Evolutionary conservation across 2,329 filamentous ascomycete genomes (phyloP).

Genomic region (Ophiostoma ulmi): DNA sequence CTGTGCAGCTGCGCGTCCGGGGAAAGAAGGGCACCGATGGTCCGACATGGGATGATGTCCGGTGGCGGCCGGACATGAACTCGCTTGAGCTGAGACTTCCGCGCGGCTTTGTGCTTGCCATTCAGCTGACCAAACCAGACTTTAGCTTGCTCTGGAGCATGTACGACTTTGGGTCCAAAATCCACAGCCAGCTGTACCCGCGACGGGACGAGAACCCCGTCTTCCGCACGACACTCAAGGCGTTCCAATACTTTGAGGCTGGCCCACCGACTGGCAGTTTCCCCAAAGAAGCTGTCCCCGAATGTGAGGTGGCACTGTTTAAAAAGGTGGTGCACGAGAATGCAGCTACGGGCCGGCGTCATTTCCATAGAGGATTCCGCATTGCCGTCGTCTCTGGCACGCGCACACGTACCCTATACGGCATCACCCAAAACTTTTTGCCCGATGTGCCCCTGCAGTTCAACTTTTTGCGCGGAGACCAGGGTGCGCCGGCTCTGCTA

Average conservation of each 20-base stretch:
- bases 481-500: slow-evolving; percentile 62
- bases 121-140: slow-evolving; percentile 70
- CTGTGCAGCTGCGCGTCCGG: slow-evolving; percentile 70
- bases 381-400: slow-evolving; percentile 73
- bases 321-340: slow-evolving; percentile 63
- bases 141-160: slow-evolving; percentile 76
- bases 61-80: slow-evolving; percentile 66
- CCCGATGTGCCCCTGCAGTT: slow-evolving; percentile 68
- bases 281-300: slow-evolving; percentile 65
- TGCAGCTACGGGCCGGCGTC: slow-evolving; percentile 67
- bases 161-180: slow-evolving; percentile 75
- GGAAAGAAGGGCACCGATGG: slow-evolving; percentile 57
- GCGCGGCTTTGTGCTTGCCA: slow-evolving; percentile 66
- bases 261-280: slow-evolving; percentile 66
- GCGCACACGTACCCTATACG: slow-evolving; percentile 70
- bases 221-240: slow-evolving; percentile 63
- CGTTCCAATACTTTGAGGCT: slow-evolving; percentile 77
- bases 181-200: slow-evolving; percentile 65
- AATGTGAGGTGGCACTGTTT: slow-evolving; percentile 70
- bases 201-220: slow-evolving; percentile 64
- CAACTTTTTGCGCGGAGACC: slow-evolving; percentile 68
- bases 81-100: slow-evolving; percentile 66
- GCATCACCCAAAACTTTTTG: slow-evolving; percentile 64
- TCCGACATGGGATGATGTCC: slow-evolving; percentile 74
- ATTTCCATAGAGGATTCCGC: slow-evolving; percentile 72